A percentile compares a stretch with the other conserved stretches of the same genome.
These are phyloP conservation scores for Sesbania bispinosa DNA, from an alignment of 306 rosid species.

Conservation along the genomic window DNA sequence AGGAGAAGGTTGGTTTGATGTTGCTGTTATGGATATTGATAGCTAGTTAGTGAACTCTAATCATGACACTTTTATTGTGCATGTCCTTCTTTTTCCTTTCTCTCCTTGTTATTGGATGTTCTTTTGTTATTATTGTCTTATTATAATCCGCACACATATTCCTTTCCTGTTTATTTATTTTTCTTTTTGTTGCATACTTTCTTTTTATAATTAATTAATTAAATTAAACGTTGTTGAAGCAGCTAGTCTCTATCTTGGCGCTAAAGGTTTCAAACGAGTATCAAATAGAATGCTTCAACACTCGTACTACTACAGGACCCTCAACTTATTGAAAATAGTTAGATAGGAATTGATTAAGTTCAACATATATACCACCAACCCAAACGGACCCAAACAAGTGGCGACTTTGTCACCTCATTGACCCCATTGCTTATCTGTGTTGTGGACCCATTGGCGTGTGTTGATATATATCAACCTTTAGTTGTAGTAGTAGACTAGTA, in stretches of 20 bases:
- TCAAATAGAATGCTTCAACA: slow-evolving; percentile 10
- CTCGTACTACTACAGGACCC: too few relatives aligned
- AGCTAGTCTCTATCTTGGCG: slow-evolving; percentile 11
- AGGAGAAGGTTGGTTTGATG: slow-evolving; percentile 27
- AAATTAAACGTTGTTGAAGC: too few relatives aligned
- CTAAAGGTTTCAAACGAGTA: slow-evolving; percentile 8
- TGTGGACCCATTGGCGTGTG: slow-evolving; percentile 23
- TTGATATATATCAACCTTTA: neutral
- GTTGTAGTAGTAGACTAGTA: neutral
- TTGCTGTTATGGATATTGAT: slow-evolving; percentile 14
- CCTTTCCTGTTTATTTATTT: neutral
- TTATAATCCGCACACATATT: neutral
- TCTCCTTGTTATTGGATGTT: slow-evolving; percentile 26
- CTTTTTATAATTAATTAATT: slow-evolving; percentile 1
- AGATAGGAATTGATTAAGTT: slow-evolving; percentile 22
- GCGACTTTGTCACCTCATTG: slow-evolving; percentile 27
- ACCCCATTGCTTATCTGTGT: neutral
- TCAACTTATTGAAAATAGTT: slow-evolving; percentile 20
- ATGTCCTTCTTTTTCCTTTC: slow-evolving; percentile 19
- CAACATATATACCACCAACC: slow-evolving; percentile 13
- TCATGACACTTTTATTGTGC: slow-evolving; percentile 45
- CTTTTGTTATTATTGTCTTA: slow-evolving; percentile 29
- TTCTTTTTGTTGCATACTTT: neutral
- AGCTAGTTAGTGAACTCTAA: slow-evolving; percentile 21
- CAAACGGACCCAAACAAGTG: slow-evolving; percentile 1